Conservation (phyloP, 352 stramenopile genomes). For the Halophytophthora polymorphica region DNA sequence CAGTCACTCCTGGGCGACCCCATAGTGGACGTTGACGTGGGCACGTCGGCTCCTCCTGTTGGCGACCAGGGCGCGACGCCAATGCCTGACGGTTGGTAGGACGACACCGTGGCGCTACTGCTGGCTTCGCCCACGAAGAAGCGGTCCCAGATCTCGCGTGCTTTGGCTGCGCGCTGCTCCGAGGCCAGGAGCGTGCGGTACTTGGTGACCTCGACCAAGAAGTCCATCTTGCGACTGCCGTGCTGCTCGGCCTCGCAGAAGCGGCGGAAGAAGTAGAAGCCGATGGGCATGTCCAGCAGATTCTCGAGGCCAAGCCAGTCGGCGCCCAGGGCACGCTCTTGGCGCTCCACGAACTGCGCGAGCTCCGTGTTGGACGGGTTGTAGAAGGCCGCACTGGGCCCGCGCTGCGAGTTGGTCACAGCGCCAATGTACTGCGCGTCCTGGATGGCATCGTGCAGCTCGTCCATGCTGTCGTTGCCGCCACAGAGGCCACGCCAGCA, state of each 20-base stretch:
- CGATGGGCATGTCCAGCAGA: conserved; percentile 71
- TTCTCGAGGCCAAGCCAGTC: conserved; percentile 71
- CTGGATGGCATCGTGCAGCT: conserved; percentile 88
- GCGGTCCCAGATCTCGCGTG: conserved; percentile 53
- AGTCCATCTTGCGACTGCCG: conserved; percentile 56
- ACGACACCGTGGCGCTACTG: not conserved
- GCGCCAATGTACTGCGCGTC: conserved; percentile 88
- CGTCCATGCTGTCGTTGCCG: conserved; percentile 55
- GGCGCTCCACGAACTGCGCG: conserved; percentile 57
- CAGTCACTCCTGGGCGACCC: conserved; percentile 26
- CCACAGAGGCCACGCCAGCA: not conserved
- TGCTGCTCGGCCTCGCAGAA: conserved; percentile 74
- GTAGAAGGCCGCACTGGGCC: conserved; percentile 70
- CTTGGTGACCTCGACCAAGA: conserved; percentile 74
- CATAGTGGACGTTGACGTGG: conserved; percentile 14
- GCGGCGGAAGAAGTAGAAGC: conserved; percentile 77
- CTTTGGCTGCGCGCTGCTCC: conserved; percentile 47
- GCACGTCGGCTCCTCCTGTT: conserved; percentile 7
- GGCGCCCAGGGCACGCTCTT: conserved; percentile 45
- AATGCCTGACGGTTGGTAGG: conserved; percentile 1
- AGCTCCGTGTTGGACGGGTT: conserved; percentile 60
- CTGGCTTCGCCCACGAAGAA: conserved; percentile 34
- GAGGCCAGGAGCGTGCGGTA: conserved; percentile 44
- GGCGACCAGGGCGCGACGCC: conserved; percentile 23
- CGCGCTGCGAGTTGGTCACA: conserved; percentile 69